These are phyloP conservation scores for Stephanocyclus meneghinianus DNA, from an alignment of 352 stramenopile genomes.

Conservation along the genomic window DNA sequence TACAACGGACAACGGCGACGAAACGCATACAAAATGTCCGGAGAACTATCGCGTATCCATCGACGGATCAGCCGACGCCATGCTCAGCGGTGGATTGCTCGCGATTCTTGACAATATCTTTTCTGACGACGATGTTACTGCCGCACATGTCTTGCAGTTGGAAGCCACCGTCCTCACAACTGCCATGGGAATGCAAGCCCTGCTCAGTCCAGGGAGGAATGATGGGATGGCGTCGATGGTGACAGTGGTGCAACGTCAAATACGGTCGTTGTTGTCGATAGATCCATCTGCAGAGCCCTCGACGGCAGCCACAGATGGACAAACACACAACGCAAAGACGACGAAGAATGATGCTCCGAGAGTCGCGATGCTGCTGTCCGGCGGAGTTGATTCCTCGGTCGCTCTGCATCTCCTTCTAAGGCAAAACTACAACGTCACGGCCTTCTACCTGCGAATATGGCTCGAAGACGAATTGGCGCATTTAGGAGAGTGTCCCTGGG, in stretches of 20 bases:
- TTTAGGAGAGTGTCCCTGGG: slow-evolving; percentile 85
- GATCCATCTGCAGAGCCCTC: neutral
- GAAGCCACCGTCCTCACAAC: slow-evolving; percentile 55
- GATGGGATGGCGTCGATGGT: slow-evolving; percentile 78
- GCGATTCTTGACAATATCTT: slow-evolving; percentile 49
- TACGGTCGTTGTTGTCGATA: slow-evolving; percentile 35
- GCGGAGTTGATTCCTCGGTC: slow-evolving; percentile 85
- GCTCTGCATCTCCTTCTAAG: slow-evolving; percentile 81
- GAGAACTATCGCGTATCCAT: slow-evolving; percentile 46
- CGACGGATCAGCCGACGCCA: slow-evolving; percentile 62
- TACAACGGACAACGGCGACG: neutral
- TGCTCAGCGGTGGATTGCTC: slow-evolving; percentile 70
- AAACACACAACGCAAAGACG: neutral
- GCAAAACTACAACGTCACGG: slow-evolving; percentile 83
- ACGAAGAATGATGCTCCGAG: slow-evolving; percentile 30
- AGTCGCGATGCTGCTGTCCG: slow-evolving; percentile 84
- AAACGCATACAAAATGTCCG: neutral
- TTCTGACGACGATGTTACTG: slow-evolving; percentile 20
- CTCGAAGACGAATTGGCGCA: slow-evolving; percentile 87
- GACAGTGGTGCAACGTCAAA: slow-evolving; percentile 61
- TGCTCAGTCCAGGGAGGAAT: slow-evolving; percentile 71
- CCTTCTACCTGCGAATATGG: slow-evolving; percentile 89
- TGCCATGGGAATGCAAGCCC: slow-evolving; percentile 48
- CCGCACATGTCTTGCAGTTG: slow-evolving; percentile 54
- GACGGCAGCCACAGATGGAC: neutral